Evolutionary conservation across 2,329 filamentous ascomycete species (phyloP), one percentile per base, ranked within the genome.

Genomic region (Simplicillium sp.): DNA sequence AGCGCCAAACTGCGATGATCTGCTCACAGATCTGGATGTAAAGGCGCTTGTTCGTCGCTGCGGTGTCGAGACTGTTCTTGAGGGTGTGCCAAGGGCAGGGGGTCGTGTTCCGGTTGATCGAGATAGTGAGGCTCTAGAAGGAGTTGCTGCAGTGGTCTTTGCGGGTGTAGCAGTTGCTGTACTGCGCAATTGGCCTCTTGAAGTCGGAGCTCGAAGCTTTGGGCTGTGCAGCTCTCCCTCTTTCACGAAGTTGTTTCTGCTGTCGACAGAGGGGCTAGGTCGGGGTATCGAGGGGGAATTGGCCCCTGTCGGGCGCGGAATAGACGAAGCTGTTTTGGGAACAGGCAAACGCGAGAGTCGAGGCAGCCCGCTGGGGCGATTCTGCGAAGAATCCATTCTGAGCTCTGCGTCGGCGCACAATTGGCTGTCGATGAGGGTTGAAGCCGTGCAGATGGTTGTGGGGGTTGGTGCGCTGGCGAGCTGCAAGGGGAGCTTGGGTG

Each of bases 91-190:
- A 37, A 36, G 14, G 2, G 42, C 28, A 7, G 47, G 29, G 29
- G 45, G 36, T 3, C 46, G 39, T 20, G 44, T 17, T 13, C 39
- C 48, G 29, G 29, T 34, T n/a, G 39, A 40, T 37, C 49, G 46
- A 2, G 48, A 48, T 11, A 44, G 28, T 3, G 44, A 43, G 7
- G 36, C 46, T 44, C 32, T 5, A 25, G 20, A 25, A 9, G 20
- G 20, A 5, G 20, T 25, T 25, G 20, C 20, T 25, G 20, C 20
- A 25, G 20, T 25, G 6, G 20, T 25, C 20, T 25, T 25, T 25
- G 20, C 20, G 9, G 20, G 20, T 25, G 20, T 25, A 25, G 20
- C 9, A 25, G 20, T 25, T 5, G 6, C 9, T 25, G 20, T 25
- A 25, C 20, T 9, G 20, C 20, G 20, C 20, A 25, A 25, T 25